These are phyloP conservation scores for Candida montana DNA, from an alignment of 805 yeast species.

Conservation along the genomic window DNA sequence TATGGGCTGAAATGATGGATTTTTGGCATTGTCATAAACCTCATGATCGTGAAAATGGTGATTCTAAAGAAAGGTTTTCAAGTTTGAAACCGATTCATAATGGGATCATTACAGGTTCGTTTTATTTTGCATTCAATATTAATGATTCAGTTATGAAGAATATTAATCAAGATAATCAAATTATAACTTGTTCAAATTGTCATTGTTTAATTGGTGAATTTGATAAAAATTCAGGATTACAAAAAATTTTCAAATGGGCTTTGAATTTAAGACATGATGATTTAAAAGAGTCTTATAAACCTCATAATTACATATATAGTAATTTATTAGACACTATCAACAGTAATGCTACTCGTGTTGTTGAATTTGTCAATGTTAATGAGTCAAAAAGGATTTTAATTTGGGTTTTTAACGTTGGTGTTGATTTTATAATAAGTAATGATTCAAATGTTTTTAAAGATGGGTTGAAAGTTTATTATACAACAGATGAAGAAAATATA, in stretches of 20 bases:
- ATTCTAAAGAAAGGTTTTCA: slow-evolving; percentile 30
- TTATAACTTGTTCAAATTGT: slow-evolving; percentile 35
- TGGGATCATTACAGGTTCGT: slow-evolving; percentile 49
- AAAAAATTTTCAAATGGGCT: slow-evolving; percentile 54
- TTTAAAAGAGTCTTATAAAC: slow-evolving; percentile 29
- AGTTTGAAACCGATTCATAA: slow-evolving; percentile 38
- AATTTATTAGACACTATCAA: slow-evolving; percentile 38
- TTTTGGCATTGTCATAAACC: slow-evolving; percentile 97
- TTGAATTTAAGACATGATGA: slow-evolving; percentile 27
- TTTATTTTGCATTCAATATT: slow-evolving; percentile 36
- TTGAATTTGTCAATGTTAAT: slow-evolving; percentile 22
- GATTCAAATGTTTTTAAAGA: slow-evolving; percentile 11
- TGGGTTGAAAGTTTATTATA: slow-evolving; percentile 43
- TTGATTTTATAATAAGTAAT: slow-evolving; percentile 20
- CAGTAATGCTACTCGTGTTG: slow-evolving; percentile 36
- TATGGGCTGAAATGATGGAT: slow-evolving; percentile 94
- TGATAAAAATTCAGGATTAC: slow-evolving; percentile 28
- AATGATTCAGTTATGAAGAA: slow-evolving; percentile 8
- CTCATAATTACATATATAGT: slow-evolving; percentile 34
- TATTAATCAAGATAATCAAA: slow-evolving; percentile 4
- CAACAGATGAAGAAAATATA: slow-evolving; percentile 27
- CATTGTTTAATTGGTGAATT: slow-evolving; percentile 34
- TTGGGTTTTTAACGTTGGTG: slow-evolving; percentile 49
- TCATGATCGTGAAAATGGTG: slow-evolving; percentile 18
- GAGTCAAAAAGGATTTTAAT: slow-evolving; percentile 21